phyloP scores from a whole-genome alignment of 2,329 filamentous ascomycete genomes.

The Ascochyta fabae region DNA sequence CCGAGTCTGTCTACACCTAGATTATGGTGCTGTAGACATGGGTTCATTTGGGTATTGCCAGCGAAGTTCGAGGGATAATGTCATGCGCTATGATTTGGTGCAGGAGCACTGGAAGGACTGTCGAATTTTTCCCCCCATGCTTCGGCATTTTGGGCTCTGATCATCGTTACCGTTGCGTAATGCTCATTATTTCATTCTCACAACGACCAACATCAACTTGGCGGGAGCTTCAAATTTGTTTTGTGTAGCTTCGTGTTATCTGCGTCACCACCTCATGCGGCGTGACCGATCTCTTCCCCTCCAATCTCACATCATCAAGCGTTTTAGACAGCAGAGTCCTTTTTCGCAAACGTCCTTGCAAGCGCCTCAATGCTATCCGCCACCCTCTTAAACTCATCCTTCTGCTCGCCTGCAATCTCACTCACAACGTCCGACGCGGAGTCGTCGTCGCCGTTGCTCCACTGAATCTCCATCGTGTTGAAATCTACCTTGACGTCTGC shows the following conservation, averaged over 20 bases:
- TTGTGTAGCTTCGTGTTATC: neutral
- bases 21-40: neutral
- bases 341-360: slow-evolving; percentile 51
- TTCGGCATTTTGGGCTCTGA: neutral
- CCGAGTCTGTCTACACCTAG: slow-evolving; percentile 81
- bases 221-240: too few relatives aligned
- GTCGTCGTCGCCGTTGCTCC: slow-evolving; percentile 51
- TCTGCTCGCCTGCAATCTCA: slow-evolving; percentile 50
- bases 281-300: neutral
- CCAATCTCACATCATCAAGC: neutral
- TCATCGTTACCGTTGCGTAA: neutral
- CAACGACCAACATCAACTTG: too few relatives aligned
- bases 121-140: neutral
- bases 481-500: slow-evolving; percentile 49
- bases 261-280: neutral
- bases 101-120: neutral
- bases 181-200: too few relatives aligned
- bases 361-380: slow-evolving; percentile 52
- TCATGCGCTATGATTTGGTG: neutral
- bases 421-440: slow-evolving; percentile 37
- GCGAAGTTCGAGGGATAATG: neutral
- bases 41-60: neutral
- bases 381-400: slow-evolving; percentile 53
- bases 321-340: slow-evolving; percentile 45
- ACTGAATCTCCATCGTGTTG: slow-evolving; percentile 53